These are phyloP conservation scores for Erigeron canadensis DNA, from an alignment of 129 eudicot genomes.

Conservation along the genomic window DNA sequence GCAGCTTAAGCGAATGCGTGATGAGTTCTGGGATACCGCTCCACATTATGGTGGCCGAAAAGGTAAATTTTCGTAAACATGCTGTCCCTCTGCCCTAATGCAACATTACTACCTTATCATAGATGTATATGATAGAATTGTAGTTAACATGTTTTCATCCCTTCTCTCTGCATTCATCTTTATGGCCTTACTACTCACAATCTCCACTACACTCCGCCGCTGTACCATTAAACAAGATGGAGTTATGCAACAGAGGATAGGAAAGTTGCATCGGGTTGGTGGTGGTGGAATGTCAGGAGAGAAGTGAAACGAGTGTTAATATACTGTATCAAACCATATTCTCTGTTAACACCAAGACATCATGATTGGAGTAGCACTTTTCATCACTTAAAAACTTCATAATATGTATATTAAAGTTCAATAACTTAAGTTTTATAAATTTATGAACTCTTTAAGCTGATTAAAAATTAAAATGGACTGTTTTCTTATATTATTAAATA, in stretches of 20 bases:
- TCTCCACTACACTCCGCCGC: background rate
- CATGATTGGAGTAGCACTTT: background rate
- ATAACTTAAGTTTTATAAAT: background rate
- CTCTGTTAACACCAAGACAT: background rate
- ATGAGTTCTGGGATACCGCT: slow-evolving; percentile 93
- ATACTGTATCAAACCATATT: background rate
- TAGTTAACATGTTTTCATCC: background rate
- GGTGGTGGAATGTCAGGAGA: too few species aligned
- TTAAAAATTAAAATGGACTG: background rate
- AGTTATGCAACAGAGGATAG: background rate
- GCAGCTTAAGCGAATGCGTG: slow-evolving; percentile 80
- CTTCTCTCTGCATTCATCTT: background rate
- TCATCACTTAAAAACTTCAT: background rate
- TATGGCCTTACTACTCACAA: background rate
- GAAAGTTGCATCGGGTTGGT: too few species aligned
- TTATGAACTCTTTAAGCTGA: too few species aligned
- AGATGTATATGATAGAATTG: background rate
- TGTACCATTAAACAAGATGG: background rate
- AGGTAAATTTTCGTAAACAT: slow-evolving; percentile 34
- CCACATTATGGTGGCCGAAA: slow-evolving; percentile 90
- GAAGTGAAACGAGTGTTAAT: background rate
- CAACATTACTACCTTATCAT: background rate
- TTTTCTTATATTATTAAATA: background rate
- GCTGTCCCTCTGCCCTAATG: background rate
- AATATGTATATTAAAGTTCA: too few species aligned